A percentile compares a stretch with the other conserved stretches of the same genome.
phyloP scores from a whole-genome alignment of 768 basidiomycete genomes.

The Chalciporus chontae region DNA sequence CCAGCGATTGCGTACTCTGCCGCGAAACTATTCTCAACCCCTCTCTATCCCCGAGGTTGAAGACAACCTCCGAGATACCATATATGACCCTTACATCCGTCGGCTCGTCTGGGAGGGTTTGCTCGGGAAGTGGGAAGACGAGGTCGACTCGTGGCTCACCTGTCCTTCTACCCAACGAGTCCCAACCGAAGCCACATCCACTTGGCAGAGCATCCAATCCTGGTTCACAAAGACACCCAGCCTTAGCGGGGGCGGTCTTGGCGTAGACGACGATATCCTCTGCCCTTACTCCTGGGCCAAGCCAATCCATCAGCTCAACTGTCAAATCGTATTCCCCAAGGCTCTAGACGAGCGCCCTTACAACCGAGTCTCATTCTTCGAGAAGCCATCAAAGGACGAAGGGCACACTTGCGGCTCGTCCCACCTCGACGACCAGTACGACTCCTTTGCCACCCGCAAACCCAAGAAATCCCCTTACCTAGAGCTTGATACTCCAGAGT shows the following conservation, averaged over 20 bases:
- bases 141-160: slow-evolving; percentile 58
- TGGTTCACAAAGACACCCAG: slow-evolving; percentile 11
- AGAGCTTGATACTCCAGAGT: slow-evolving; percentile 80
- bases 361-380: slow-evolving; percentile 19
- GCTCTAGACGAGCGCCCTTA: slow-evolving; percentile 56
- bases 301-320: slow-evolving; percentile 74
- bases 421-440: background rate
- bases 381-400: slow-evolving; percentile 5
- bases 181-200: slow-evolving; percentile 8
- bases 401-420: background rate
- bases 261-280: slow-evolving; percentile 51
- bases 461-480: slow-evolving; percentile 37
- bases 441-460: background rate
- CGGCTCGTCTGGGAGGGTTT: slow-evolving; percentile 86
- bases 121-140: slow-evolving; percentile 59
- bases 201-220: slow-evolving; percentile 26
- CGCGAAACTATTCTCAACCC: slow-evolving; percentile 72
- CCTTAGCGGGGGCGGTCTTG: slow-evolving; percentile 25
- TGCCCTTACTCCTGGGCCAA: slow-evolving; percentile 82
- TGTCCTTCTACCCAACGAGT: slow-evolving; percentile 47
- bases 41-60: slow-evolving; percentile 70
- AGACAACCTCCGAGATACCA: slow-evolving; percentile 63
- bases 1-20: slow-evolving; percentile 70
- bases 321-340: slow-evolving; percentile 76
- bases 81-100: slow-evolving; percentile 86